Conservation (phyloP, 2,329 filamentous ascomycete genomes). For the Claviceps purpurea region DNA sequence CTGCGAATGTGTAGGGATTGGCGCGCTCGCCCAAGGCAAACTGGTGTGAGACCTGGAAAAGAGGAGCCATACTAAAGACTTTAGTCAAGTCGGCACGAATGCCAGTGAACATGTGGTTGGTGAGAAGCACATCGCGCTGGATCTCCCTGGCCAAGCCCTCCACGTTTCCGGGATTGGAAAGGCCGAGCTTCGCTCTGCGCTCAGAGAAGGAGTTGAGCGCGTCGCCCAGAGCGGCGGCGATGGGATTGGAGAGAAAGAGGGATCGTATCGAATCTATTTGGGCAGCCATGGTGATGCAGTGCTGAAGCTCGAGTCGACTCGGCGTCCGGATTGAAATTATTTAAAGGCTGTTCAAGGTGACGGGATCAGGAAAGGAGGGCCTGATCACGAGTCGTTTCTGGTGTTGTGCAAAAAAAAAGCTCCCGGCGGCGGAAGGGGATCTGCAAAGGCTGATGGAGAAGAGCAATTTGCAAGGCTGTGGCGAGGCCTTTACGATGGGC, state of each 20-base stretch:
- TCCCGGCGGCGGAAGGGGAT: slow-evolving; percentile 1
- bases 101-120: slow-evolving; percentile 93
- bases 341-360: not conserved
- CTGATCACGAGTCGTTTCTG: not conserved
- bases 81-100: slow-evolving; percentile 94
- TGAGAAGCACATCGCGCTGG: slow-evolving; percentile 89
- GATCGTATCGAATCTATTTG: slow-evolving; percentile 40
- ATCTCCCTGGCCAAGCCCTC: slow-evolving; percentile 86
- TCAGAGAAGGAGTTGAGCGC: slow-evolving; percentile 72
- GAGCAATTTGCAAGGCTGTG: slow-evolving; percentile 11
- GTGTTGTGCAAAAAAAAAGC: not conserved
- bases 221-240: slow-evolving; percentile 58
- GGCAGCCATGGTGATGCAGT: slow-evolving; percentile 34
- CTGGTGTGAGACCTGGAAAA: slow-evolving; percentile 96
- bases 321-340: slow-evolving; percentile 9
- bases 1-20: slow-evolving; percentile 90
- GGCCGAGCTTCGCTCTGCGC: slow-evolving; percentile 72
- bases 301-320: slow-evolving; percentile 12
- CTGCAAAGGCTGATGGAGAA: slow-evolving; percentile 2
- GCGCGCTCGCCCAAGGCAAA: slow-evolving; percentile 89
- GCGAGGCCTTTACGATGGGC: slow-evolving; percentile 10
- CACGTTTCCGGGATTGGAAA: slow-evolving; percentile 84
- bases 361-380: not conserved
- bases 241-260: slow-evolving; percentile 61
- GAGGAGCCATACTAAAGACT: slow-evolving; percentile 80